Evolutionary conservation across 306 rosid genomes (phyloP), one percentile per base, ranked within the genome.

Genomic region (Urtica urens): DNA sequence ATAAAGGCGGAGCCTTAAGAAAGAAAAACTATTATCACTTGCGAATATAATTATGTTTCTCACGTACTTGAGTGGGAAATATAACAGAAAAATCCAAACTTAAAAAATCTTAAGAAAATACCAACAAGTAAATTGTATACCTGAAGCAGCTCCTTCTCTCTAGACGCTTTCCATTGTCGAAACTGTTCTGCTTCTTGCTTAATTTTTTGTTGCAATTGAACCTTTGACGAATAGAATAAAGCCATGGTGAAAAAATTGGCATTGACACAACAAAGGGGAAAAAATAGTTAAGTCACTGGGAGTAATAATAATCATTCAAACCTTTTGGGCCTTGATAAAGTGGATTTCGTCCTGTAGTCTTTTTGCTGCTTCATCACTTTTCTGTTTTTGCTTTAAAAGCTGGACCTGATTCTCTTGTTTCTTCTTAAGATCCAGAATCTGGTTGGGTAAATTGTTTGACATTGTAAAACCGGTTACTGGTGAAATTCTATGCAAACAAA

Each of bases 111-210:
- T n/a, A n/a, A n/a, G n/a, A n/a, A n/a, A n/a, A n/a, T n/a, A n/a
- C n/a, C n/a, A 35, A 16, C 40, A 35, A 5, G 6, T 14, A 13
- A 15, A 39, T 12, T 15, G 54, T 41, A 62, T 69, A 92, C 99
- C 76, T 92, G 99, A 51, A 92, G 85, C 48, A 92, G 69, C 53
- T 92, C 99, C 77, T 92, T 92, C 74, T 92, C 99, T 71, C 99
- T 82, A 43, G 96, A 82, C 31, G 96, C 99, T 72, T 92, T 92
- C 99, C 99, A 92, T 59, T 79, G 99, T 50, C 99, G 93, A 72
- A 92, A 92, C 62, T 92, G 99, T 66, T 92, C 99, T 6, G 96
- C 96, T 64, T 92, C 99, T 78, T 92, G 99, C 71, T 92, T 92
- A 68, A 92, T 92, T 73, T 65, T 86, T 28, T 92, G 93, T 69